Percentiles rank a stretch among this genome's conserved stretches.
phyloP scores from a whole-genome alignment of 495 filamentous ascomycete genomes.

The Aspergillus olivimuriae region DNA sequence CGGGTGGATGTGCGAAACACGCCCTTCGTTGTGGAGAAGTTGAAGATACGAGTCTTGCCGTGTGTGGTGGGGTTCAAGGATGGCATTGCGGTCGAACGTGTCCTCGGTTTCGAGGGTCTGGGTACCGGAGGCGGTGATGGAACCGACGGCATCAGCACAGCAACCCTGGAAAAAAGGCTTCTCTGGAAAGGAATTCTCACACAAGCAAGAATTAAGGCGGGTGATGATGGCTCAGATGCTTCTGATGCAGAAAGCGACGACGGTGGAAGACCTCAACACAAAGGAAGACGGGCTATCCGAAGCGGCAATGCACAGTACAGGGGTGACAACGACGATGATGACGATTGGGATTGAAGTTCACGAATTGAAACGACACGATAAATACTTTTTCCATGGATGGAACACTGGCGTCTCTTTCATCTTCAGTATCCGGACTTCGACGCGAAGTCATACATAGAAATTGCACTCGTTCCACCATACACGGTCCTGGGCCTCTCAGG shows the following conservation, averaged over 20 bases:
- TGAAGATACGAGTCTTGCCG: constrained; percentile 64
- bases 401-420: too few relatives aligned
- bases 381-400: too few relatives aligned
- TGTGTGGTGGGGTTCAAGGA: constrained; percentile 71
- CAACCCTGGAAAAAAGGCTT: constrained; percentile 58
- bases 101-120: constrained; percentile 71
- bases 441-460: too few relatives aligned
- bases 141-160: constrained; percentile 54
- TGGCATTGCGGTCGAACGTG: constrained; percentile 58
- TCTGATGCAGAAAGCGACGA: constrained; percentile 28
- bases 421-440: too few relatives aligned
- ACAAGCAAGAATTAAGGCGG: constrained; percentile 43
- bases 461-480: too few relatives aligned
- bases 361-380: too few relatives aligned
- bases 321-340: constrained; percentile 46
- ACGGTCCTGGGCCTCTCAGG: too few relatives aligned
- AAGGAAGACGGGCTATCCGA: constrained; percentile 48
- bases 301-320: constrained; percentile 20
- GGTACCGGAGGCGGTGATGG: constrained; percentile 49
- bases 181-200: constrained; percentile 52
- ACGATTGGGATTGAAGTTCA: constrained; percentile 60
- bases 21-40: constrained; percentile 64
- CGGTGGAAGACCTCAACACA: constrained; percentile 14
- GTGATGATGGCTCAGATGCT: constrained; percentile 29
- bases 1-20: constrained; percentile 66